Base-by-base conservation (phyloP, 306 rosid genomes). In the Vigna angularis region DNA sequence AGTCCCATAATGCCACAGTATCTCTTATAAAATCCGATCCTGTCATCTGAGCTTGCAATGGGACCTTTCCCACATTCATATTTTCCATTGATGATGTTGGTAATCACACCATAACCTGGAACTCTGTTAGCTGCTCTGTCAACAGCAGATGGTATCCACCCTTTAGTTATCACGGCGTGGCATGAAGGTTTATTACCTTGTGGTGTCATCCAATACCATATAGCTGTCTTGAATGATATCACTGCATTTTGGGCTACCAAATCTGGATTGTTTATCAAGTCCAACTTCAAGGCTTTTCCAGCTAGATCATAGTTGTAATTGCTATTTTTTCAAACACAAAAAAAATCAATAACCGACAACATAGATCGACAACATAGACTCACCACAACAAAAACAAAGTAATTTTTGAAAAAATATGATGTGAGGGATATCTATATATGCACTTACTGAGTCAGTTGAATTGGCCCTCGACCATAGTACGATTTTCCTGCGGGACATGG, bases 391-490 rank as follows among this genome's bases (percentile, higher is more conserved):
- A 20, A 20, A 20, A 20, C 22, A 20, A 20, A 20, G 22, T 20
- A 20, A 20, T 20, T 20, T 20, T 20, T 20, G 22, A 20, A 20
- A 20, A 20, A 20, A 20, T 20, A 20, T 20, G 22, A 20, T 20
- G 22, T 20, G 22, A 20, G 22, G 22, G 22, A 20, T 20, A 20
- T 20, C 22, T 20, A 20, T 20, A 20, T 20, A 40, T 40, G 11
- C 8, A 26, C 38, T 58, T 52, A 88, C 91, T 75, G 75, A 2
- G 87, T 64, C 0, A 89, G 79, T 59, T 89, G 93, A 58, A 89
- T 87, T 1, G 91, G 91, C 18, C 93, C 93, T 30, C 91, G 84
- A 22, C 93, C 90, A 66, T 83, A 87, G 45, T 89, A 89, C 26
- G 71, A 61, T 57, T 44, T 73, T 55, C 78, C 78, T 1, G 83